Conservation (phyloP, 768 basidiomycete genomes). For the Lactarius sanguifluus region DNA sequence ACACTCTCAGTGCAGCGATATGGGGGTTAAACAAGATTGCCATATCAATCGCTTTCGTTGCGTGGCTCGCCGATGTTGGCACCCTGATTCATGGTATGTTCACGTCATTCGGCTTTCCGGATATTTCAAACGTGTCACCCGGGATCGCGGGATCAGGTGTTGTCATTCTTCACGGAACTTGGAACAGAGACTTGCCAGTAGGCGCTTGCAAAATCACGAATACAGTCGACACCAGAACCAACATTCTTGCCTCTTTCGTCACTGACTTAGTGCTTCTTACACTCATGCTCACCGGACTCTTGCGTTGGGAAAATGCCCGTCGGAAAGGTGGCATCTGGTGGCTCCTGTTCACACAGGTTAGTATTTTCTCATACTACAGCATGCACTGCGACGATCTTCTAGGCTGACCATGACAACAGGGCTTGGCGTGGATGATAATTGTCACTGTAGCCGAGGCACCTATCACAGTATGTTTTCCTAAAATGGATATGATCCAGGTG, state of each 20-base stretch:
- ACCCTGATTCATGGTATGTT: background rate
- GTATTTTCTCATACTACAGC: background rate
- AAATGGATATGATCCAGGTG: background rate
- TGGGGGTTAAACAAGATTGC: conserved; percentile 9
- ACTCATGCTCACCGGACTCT: conserved; percentile 12
- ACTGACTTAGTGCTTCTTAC: conserved; percentile 1
- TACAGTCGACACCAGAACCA: background rate
- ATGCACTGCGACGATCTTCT: background rate
- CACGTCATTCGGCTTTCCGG: background rate
- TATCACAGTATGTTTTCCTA: background rate
- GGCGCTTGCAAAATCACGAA: background rate
- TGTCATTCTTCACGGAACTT: background rate
- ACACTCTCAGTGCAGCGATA: conserved; percentile 6
- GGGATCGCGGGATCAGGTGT: background rate
- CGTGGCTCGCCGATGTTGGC: background rate
- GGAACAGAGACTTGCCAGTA: too few relatives aligned
- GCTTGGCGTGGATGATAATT: conserved; percentile 2
- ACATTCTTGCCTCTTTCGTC: background rate
- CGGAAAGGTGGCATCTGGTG: background rate
- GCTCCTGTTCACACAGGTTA: conserved; percentile 9
- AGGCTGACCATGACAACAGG: background rate
- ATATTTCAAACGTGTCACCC: background rate
- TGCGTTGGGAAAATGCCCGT: conserved; percentile 11
- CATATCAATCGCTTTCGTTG: background rate
- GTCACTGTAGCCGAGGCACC: conserved; percentile 7